Evolutionary conservation across 2,329 filamentous ascomycete genomes (phyloP).

Genomic region (Alternaria conjuncta): DNA sequence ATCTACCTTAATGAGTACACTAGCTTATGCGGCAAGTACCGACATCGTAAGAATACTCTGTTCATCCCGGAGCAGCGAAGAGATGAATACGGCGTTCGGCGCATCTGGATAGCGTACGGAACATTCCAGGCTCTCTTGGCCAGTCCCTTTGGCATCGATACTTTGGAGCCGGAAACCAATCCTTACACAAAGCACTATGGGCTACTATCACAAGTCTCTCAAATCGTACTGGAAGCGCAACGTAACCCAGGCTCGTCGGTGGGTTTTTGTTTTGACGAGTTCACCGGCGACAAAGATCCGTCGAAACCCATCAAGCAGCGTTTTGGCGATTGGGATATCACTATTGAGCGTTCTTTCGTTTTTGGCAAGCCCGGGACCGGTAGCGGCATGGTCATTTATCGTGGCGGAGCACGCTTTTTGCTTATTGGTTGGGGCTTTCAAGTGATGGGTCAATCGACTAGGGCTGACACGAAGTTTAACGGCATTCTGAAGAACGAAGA

Average conservation of each 20-base stretch:
- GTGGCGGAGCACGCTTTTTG: conserved; percentile 49
- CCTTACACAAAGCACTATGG: conserved; percentile 51
- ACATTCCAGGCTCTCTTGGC: conserved; percentile 28
- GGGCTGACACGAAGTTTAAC: conserved; percentile 47
- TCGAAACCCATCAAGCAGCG: conserved; percentile 35
- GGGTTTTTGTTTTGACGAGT: conserved; percentile 55
- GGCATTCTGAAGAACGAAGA: conserved; percentile 54
- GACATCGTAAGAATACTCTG: conserved; percentile 53
- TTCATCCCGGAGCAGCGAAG: conserved; percentile 62
- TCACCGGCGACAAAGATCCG: conserved; percentile 34
- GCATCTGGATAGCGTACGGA: conserved; percentile 35
- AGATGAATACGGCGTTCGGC: conserved; percentile 49
- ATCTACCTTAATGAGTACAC: conserved; percentile 59
- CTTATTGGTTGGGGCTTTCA: conserved; percentile 57
- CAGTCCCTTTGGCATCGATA: conserved; percentile 50
- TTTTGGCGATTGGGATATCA: conserved; percentile 49
- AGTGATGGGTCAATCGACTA: conserved; percentile 37
- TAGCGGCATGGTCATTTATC: conserved; percentile 54
- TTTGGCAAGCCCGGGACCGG: conserved; percentile 54
- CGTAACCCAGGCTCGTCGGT: conserved; percentile 34
- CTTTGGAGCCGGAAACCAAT: conserved; percentile 38
- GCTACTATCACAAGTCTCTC: conserved; percentile 45
- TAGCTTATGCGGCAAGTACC: conserved; percentile 53
- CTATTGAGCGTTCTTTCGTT: conserved; percentile 54
- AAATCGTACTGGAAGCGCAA: conserved; percentile 49